These are phyloP conservation scores for Parietichytrium sp. DNA, from an alignment of 108 stramenopile genomes.

Conservation along the genomic window DNA sequence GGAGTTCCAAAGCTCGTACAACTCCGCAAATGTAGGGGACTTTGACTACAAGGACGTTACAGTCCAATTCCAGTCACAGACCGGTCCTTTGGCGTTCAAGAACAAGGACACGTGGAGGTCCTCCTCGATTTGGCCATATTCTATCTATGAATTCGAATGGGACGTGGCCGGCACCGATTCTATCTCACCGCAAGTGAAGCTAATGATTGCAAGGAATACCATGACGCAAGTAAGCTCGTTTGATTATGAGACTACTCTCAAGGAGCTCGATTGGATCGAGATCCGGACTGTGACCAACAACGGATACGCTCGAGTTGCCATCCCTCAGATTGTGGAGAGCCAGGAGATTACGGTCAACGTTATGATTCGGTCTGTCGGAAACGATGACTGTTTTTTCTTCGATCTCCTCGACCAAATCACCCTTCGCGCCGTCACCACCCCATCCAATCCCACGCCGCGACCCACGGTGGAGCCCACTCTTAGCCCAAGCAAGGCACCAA, in stretches of 20 bases:
- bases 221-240: background rate
- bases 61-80: background rate
- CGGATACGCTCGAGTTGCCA: background rate
- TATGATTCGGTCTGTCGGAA: background rate
- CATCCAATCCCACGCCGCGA: too few species aligned
- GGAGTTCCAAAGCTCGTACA: background rate
- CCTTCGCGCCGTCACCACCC: background rate
- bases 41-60: background rate
- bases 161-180: slow-evolving; percentile 20
- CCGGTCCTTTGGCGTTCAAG: background rate
- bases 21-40: background rate
- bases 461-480: too few species aligned
- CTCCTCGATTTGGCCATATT: background rate
- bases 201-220: background rate
- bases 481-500: too few species aligned
- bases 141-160: background rate
- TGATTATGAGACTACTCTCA: background rate
- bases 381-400: background rate
- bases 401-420: background rate
- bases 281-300: background rate
- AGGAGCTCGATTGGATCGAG: slow-evolving; percentile 7
- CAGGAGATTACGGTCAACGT: background rate
- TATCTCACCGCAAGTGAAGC: background rate
- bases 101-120: background rate
- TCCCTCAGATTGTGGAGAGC: background rate